These are phyloP conservation scores for Hypholoma sublateritium DNA, from an alignment of 768 basidiomycete species.

Conservation along the genomic window DNA sequence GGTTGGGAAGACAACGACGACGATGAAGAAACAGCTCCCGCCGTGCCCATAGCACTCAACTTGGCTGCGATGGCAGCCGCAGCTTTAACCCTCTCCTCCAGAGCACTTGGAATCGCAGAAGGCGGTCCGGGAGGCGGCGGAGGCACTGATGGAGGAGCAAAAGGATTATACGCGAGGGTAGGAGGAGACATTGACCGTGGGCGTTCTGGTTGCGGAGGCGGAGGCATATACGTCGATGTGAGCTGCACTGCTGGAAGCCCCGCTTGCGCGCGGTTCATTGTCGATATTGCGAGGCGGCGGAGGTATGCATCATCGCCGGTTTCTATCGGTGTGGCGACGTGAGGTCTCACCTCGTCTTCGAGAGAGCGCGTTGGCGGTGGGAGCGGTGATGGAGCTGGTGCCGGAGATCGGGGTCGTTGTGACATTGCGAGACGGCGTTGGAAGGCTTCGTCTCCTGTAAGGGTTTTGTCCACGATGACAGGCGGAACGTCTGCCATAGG, in stretches of 20 bases:
- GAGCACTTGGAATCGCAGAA: constrained; percentile 32
- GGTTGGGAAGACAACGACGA: constrained; percentile 16
- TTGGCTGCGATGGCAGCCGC: constrained; percentile 84
- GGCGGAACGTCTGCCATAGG: constrained; percentile 27
- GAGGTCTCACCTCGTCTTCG: constrained; percentile 16
- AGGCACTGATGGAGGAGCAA: constrained; percentile 60
- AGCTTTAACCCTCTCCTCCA: constrained; percentile 71
- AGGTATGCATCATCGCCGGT: constrained; percentile 73
- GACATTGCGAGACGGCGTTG: constrained; percentile 75
- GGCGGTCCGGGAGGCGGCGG: constrained; percentile 54
- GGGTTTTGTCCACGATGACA: constrained; percentile 38
- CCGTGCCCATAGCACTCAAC: constrained; percentile 54
- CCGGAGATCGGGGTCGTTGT: constrained; percentile 23
- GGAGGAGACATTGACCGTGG: constrained; percentile 48
- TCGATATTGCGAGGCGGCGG: constrained; percentile 59
- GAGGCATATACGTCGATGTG: constrained; percentile 4
- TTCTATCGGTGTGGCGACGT: constrained; percentile 25
- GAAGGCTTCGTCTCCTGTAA: constrained; percentile 81
- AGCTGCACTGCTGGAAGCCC: constrained; percentile 21
- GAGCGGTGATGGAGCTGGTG: constrained; percentile 16
- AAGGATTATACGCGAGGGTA: constrained; percentile 65
- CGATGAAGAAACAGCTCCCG: constrained; percentile 14
- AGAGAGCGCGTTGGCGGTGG: constrained; percentile 7
- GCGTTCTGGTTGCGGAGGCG: constrained; percentile 24
- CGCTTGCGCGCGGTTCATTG: constrained; percentile 28